Conservation (phyloP, 2,329 filamentous ascomycete species). For the Paraphoma chrysanthemicola region DNA sequence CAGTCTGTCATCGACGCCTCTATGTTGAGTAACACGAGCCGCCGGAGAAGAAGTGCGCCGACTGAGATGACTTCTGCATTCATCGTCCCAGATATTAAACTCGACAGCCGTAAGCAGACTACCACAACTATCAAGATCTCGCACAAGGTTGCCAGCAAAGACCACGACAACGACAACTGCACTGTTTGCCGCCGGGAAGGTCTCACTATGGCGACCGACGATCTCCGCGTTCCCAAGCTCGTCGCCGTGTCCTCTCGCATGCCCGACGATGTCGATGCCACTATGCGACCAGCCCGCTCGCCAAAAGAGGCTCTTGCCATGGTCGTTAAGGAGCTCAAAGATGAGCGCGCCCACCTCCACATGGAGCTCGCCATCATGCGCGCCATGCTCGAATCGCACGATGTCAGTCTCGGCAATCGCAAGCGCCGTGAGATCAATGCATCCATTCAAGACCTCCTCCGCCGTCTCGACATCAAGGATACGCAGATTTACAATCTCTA, state of each 20-base stretch:
- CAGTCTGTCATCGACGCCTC: constrained; percentile 47
- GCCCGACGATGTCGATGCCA: constrained; percentile 63
- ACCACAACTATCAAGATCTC: constrained; percentile 25
- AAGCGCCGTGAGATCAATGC: constrained; percentile 67
- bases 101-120: constrained; percentile 44
- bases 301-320: constrained; percentile 77
- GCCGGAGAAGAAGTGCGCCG: constrained; percentile 56
- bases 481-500: constrained; percentile 84
- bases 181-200: constrained; percentile 61
- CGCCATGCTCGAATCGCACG: constrained; percentile 66
- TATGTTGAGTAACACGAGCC: constrained; percentile 57
- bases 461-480: constrained; percentile 73
- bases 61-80: constrained; percentile 69
- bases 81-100: constrained; percentile 68
- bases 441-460: constrained; percentile 67
- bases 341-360: constrained; percentile 80
- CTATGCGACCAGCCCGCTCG: constrained; percentile 67
- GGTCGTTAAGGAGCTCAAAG: constrained; percentile 82
- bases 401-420: constrained; percentile 66
- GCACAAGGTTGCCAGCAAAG: constrained; percentile 41
- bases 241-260: constrained; percentile 59
- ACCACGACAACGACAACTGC: constrained; percentile 62
- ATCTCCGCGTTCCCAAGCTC: constrained; percentile 56
- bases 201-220: constrained; percentile 33
- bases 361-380: constrained; percentile 70